These are phyloP conservation scores for Melastoma candidum DNA, from an alignment of 441 rosid genomes.

Conservation along the genomic window DNA sequence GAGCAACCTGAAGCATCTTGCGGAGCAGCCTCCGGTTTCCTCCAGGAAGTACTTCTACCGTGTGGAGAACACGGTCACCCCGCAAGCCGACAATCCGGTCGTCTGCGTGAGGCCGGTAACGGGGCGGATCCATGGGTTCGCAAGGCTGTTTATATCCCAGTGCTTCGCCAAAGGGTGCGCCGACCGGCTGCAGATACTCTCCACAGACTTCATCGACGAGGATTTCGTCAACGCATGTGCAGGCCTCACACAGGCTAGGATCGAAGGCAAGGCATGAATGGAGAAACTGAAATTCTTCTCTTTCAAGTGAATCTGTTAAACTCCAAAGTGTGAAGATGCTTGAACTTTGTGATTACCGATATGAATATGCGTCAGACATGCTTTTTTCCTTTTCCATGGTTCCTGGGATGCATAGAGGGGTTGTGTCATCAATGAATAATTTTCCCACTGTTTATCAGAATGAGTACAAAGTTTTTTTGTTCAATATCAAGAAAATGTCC, in stretches of 20 bases:
- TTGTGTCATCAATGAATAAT: no score
- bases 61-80: slow-evolving; percentile 17
- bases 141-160: slow-evolving; percentile 11
- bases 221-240: slow-evolving; percentile 14
- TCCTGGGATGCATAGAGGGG: no score
- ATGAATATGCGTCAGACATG: no score
- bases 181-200: slow-evolving; percentile 12
- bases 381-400: no score
- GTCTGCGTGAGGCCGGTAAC: slow-evolving; percentile 16
- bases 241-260: slow-evolving; percentile 15
- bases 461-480: no score
- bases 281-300: no score
- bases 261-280: no score
- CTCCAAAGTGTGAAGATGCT: no score
- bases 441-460: no score
- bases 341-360: no score
- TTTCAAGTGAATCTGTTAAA: no score
- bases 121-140: slow-evolving; percentile 7
- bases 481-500: no score
- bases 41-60: slow-evolving; percentile 17
- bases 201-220: slow-evolving; percentile 15
- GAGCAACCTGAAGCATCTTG: slow-evolving; percentile 11
- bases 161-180: slow-evolving; percentile 8
- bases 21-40: slow-evolving; percentile 9
- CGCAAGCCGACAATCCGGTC: slow-evolving; percentile 12